Evolutionary conservation across 2,329 filamentous ascomycete genomes (phyloP), one percentile per base, ranked within the genome.

Genomic region (Paecilomyces fulvus): DNA sequence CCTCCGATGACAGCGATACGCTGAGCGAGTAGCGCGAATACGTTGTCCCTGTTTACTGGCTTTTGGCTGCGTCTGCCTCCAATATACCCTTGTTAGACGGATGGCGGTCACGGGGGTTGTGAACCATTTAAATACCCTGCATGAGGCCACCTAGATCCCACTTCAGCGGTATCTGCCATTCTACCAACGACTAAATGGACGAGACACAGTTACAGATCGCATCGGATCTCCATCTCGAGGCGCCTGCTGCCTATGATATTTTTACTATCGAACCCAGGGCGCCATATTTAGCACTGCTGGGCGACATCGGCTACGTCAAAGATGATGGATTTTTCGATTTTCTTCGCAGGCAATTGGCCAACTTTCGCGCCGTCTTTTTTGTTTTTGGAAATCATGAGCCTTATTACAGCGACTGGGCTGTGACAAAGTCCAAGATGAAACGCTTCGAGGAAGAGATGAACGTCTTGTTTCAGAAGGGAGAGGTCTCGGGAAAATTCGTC

Each of bases 171-270:
- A n/a, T n/a, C n/a, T n/a, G n/a, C n/a, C n/a, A n/a, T n/a, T n/a
- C n/a, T n/a, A 31, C 30, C 30, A 31, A 31, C 30, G 3, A 31
- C 30, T 20, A n/a, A 46, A 60, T 60, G 56, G 20, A 17, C 3
- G 43, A 31, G 17, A 52, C 14, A 48, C 43, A 48, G 51, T 14
- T 75, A 53, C 73, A 83, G 60, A 76, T 84, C 51, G 56, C 83
- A n/a, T 83, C 81, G 0, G 82, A 85, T 65, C 71, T 85, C 3
- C 82, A 85, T 58, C 73, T 85, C 7, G 81, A 85, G 63, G 63
- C 65, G 8, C 74, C 77, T 0, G 70, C 73, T 50, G 68, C 71
- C 17, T 85, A 84, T 64, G 77, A 81, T 59, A 20, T 70, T 23
- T 84, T 80, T 61, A 63, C 78, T 2, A 77, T 83, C 21, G 52